Conservation (phyloP, 805 yeast genomes). For the Kluyveromyces nonfermentans region DNA sequence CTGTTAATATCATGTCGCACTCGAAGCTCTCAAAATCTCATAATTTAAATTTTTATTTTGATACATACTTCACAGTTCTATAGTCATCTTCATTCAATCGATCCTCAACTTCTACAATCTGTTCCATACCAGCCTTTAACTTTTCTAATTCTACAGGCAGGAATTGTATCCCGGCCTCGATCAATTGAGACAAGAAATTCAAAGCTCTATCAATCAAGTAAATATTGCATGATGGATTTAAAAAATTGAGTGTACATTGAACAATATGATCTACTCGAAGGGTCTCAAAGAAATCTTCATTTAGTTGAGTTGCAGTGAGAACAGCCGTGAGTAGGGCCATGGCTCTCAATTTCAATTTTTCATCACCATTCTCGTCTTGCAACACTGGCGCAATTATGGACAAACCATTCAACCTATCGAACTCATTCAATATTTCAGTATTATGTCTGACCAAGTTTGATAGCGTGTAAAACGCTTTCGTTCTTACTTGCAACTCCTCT, state of each 20-base stretch:
- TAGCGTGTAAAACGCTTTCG: conserved; percentile 71
- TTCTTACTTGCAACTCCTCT: conserved; percentile 31
- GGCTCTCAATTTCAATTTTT: conserved; percentile 42
- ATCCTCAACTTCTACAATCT: conserved; percentile 36
- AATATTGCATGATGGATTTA: conserved; percentile 28
- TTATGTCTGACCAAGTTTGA: conserved; percentile 68
- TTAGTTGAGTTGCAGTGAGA: conserved; percentile 41
- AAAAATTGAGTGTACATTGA: conserved; percentile 18
- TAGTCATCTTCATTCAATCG: conserved; percentile 48
- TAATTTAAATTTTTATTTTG: conserved; percentile 4
- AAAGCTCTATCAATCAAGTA: conserved; percentile 51
- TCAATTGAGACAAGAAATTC: conserved; percentile 39
- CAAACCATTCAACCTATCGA: conserved; percentile 59
- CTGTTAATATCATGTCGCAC: conserved; percentile 6
- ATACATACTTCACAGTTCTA: conserved; percentile 39
- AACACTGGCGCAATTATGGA: conserved; percentile 32
- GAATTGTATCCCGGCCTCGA: conserved; percentile 38
- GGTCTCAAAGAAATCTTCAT: conserved; percentile 28
- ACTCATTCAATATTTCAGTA: conserved; percentile 42
- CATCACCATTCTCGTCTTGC: conserved; percentile 13
- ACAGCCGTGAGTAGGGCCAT: conserved; percentile 53
- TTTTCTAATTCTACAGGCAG: conserved; percentile 33
- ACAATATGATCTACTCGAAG: conserved; percentile 30
- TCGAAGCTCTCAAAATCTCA: conserved; percentile 7
- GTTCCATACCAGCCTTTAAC: conserved; percentile 31